Conservation (phyloP, 106 monocot species). For the Apostasia ramifera region DNA sequence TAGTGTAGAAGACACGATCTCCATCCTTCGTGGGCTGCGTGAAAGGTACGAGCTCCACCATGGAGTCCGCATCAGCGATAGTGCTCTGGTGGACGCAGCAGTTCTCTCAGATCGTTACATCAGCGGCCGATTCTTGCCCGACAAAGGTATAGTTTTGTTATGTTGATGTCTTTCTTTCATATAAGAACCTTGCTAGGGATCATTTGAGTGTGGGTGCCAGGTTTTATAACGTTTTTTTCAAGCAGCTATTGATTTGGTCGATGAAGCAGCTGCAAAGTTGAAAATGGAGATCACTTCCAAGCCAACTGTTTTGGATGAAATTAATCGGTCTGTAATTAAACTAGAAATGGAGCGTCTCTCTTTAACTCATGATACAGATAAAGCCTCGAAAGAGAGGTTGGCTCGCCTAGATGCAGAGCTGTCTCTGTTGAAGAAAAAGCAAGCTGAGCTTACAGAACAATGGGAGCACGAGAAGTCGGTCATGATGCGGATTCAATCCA, state of each 20-base stretch:
- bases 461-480: constrained; percentile 96
- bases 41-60: constrained; percentile 99
- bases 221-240: constrained; percentile 1
- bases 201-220: background rate
- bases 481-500: constrained; percentile 87
- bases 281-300: constrained; percentile 99
- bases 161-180: background rate
- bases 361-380: constrained; percentile 91
- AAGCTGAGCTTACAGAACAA: constrained; percentile 76
- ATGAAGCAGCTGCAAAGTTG: constrained; percentile 98
- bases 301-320: constrained; percentile 94
- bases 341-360: constrained; percentile 97
- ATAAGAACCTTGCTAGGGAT: background rate
- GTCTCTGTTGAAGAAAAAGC: constrained; percentile 67
- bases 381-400: constrained; percentile 90
- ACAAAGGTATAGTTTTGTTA: constrained; percentile 62
- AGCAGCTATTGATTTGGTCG: constrained; percentile 96
- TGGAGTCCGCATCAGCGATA: constrained; percentile 90
- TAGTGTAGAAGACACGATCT: constrained; percentile 85
- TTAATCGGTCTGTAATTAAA: constrained; percentile 89
- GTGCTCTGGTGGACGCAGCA: constrained; percentile 91
- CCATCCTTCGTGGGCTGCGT: constrained; percentile 90
- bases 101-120: constrained; percentile 96
- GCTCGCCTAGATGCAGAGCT: constrained; percentile 78
- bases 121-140: constrained; percentile 94